Percentiles rank a stretch among this genome's conserved stretches.
Conservation (phyloP, 495 filamentous ascomycete genomes). For the Hypoxylon lienhwacheense region DNA sequence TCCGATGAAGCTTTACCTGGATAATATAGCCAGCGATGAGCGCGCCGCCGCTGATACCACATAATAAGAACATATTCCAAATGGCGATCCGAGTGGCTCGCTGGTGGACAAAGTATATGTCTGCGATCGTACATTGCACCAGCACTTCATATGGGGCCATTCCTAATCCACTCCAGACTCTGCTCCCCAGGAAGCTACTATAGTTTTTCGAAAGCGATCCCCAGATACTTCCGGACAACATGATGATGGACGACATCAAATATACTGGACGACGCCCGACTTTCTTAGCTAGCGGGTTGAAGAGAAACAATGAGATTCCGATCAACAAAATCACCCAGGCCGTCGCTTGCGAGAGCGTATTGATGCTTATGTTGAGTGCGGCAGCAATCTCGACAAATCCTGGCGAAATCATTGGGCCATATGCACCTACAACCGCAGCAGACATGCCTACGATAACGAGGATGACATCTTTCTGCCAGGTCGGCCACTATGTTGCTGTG, state of each 20-base stretch:
- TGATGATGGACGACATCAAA: conserved; percentile 57
- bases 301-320: conserved; percentile 53
- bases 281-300: conserved; percentile 65
- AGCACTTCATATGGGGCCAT: conserved; percentile 63
- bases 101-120: conserved; percentile 67
- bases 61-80: conserved; percentile 65
- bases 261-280: conserved; percentile 67
- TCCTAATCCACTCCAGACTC: conserved; percentile 55
- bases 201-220: conserved; percentile 59
- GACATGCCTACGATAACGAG: conserved; percentile 57
- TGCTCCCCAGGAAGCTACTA: conserved; percentile 56
- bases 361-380: conserved; percentile 41
- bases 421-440: conserved; percentile 58
- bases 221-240: conserved; percentile 64
- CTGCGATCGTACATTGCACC: conserved; percentile 58
- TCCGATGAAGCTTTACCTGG: conserved; percentile 24
- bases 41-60: conserved; percentile 53
- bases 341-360: conserved; percentile 41
- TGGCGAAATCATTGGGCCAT: conserved; percentile 58
- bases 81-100: conserved; percentile 65
- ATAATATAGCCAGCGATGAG: conserved; percentile 58
- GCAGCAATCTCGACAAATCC: conserved; percentile 47
- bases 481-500: conserved; percentile 46
- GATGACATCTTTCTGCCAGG: conserved; percentile 57
- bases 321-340: conserved; percentile 44